Percentiles rank a stretch among this genome's conserved stretches.
Conservation (phyloP, 2,329 filamentous ascomycete species). For the Purpureocillium takamizusanense region DNA sequence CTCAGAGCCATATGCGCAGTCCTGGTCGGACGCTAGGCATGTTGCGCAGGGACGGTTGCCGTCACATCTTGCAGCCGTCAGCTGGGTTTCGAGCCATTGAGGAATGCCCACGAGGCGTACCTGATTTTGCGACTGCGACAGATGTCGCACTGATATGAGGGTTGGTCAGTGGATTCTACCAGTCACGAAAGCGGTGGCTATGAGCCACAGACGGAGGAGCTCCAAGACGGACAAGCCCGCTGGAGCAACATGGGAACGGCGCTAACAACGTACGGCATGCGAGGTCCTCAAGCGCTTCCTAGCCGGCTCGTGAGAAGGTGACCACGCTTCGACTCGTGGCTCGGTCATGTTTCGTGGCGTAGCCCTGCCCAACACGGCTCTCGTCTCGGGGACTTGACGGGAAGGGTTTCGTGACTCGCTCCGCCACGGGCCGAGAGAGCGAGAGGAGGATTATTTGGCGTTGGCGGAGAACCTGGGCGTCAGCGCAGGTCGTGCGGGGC, state of each 20-base stretch:
- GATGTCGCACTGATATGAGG: constrained; percentile 31
- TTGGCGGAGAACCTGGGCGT: no score
- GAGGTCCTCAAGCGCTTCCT: constrained; percentile 32
- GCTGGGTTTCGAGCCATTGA: neutral
- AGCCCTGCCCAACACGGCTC: no score
- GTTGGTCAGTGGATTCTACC: no score
- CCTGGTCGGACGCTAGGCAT: constrained; percentile 24
- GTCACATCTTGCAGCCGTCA: constrained; percentile 29
- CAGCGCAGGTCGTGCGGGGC: no score
- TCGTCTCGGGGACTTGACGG: no score
- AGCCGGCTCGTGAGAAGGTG: constrained; percentile 18
- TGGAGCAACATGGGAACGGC: neutral
- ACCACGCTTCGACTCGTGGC: constrained; percentile 14
- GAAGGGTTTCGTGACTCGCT: constrained; percentile 8
- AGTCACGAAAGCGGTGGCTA: neutral
- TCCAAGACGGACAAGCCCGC: no score
- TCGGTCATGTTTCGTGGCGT: neutral
- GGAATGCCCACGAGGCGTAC: constrained; percentile 13
- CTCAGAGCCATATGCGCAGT: constrained; percentile 32
- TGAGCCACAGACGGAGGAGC: no score
- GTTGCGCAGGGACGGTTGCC: constrained; percentile 34
- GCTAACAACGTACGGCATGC: constrained; percentile 26
- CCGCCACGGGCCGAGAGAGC: constrained; percentile 21
- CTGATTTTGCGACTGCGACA: constrained; percentile 39
- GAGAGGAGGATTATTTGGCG: constrained; percentile 1